Evolutionary conservation across 2,329 filamentous ascomycete species (phyloP).

Genomic region (Alternaria alternata): DNA sequence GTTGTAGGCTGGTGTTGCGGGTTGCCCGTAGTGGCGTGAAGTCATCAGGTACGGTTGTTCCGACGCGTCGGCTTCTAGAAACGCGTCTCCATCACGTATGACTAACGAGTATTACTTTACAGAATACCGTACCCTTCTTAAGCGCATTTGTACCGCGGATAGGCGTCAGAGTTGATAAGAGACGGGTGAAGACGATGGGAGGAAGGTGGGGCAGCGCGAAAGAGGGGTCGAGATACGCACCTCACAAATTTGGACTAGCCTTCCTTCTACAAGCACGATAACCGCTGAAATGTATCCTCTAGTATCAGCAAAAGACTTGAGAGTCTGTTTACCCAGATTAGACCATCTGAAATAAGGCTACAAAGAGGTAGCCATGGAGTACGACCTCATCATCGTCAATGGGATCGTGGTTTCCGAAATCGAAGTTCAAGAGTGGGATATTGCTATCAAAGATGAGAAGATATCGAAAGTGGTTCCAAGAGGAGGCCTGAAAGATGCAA

Average conservation of each 20-base stretch:
- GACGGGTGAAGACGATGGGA: slow-evolving; percentile 16
- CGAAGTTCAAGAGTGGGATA: slow-evolving; percentile 51
- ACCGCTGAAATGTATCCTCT: slow-evolving; percentile 6
- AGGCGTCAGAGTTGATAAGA: slow-evolving; percentile 29
- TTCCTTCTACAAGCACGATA: slow-evolving; percentile 14
- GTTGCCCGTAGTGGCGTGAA: background rate
- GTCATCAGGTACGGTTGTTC: background rate
- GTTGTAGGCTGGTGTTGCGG: background rate
- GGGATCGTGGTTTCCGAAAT: slow-evolving; percentile 54
- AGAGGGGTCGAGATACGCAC: slow-evolving; percentile 39
- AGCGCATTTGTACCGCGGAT: slow-evolving; percentile 9
- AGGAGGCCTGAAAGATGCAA: slow-evolving; percentile 41
- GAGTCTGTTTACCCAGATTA: background rate
- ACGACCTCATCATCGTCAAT: slow-evolving; percentile 54
- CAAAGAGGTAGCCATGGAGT: slow-evolving; percentile 24
- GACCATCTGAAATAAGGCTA: background rate
- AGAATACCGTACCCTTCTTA: slow-evolving; percentile 1
- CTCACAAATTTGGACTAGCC: slow-evolving; percentile 27
- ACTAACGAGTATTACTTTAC: slow-evolving; percentile 27
- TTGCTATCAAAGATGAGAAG: slow-evolving; percentile 55
- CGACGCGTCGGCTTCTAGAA: slow-evolving; percentile 2
- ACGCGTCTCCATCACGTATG: slow-evolving; percentile 7
- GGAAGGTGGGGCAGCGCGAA: slow-evolving; percentile 21
- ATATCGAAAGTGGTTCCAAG: slow-evolving; percentile 47
- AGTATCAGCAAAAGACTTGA: background rate